Base-by-base conservation (phyloP, 2,329 filamentous ascomycete genomes). In the Corniculantispora saksenae region DNA sequence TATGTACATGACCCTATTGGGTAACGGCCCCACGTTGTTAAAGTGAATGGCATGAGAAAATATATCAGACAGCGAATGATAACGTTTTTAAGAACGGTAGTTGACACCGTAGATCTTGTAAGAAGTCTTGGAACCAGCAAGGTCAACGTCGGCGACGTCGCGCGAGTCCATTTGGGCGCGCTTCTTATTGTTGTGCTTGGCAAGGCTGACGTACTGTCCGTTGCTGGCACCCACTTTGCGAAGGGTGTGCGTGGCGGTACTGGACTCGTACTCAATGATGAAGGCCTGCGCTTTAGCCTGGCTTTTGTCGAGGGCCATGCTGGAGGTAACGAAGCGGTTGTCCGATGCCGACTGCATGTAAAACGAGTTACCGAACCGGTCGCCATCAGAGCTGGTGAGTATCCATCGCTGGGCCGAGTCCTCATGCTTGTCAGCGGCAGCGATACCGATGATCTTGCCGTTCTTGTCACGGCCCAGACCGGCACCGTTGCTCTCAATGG, bases 371-470 rank as follows among this genome's bases (percentile, higher is more conserved):
- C 70, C n/a, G 50, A 72, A 72, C 10, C 56, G 65, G 29, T 63
- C 67, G 35, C 68, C 71, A 45, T 70, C 68, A 17, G 71, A 65
- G 19, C 79, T 76, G 67, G 84, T 81, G 4, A 84, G 72, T 1
- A 84, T 75, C 81, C 82, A 85, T 32, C 83, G 77, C 69, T 85
- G 83, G 7, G 71, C 66, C 32, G 78, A 76, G 58, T 73, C 71
- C 8, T 77, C 69, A 68, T 85, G 82, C 5, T 56, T 63, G 23
- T 63, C 25, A 9, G 57, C 57, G n/a, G 67, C 64, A 8, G n/a
- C n/a, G 3, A 68, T 47, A 15, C 61, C 53, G 47, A 62, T 62
- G 3, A 66, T 63, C 3, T 72, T 68, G 1, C 70, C 58, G 1
- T 74, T 76, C 3, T 77, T 74, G 48, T 68, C 23, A 66, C 72